Evolutionary conservation across 371 early-diverging fungal species (phyloP).

Genomic region (Mortierella sp.): DNA sequence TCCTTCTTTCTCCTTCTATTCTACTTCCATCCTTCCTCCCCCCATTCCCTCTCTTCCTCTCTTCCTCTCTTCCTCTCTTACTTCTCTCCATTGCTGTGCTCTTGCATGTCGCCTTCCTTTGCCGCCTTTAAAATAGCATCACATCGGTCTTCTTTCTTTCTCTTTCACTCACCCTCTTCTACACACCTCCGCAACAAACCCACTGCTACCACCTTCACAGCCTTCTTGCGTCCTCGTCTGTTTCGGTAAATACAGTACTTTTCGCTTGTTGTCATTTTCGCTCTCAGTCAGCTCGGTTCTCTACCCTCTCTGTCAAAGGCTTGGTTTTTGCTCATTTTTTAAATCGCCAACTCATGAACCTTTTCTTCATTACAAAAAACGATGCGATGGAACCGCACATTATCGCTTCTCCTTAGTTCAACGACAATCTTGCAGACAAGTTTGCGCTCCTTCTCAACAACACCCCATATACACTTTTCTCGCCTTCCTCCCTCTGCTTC

Average conservation of each 20-base stretch:
- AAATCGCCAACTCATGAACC: neutral
- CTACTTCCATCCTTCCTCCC: constrained; percentile 1
- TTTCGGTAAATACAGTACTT: neutral
- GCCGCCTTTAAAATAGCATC: constrained; percentile 15
- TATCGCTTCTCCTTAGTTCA: neutral
- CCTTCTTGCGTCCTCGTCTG: constrained; percentile 7
- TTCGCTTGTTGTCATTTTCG: neutral
- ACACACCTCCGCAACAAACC: neutral
- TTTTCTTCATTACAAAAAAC: neutral
- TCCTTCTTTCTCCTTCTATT: neutral
- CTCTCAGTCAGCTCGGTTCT: neutral
- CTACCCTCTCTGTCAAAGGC: too few relatives aligned
- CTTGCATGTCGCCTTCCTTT: constrained; percentile 20
- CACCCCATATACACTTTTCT: neutral
- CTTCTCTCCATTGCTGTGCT: neutral
- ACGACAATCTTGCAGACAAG: neutral
- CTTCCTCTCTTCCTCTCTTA: neutral
- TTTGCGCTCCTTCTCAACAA: neutral
- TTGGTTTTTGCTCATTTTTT: neutral
- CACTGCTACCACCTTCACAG: neutral
- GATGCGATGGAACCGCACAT: neutral
- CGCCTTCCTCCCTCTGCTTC: constrained; percentile 1
- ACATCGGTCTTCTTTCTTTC: constrained; percentile 9
- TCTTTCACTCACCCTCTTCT: neutral
- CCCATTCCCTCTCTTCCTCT: constrained; percentile 4